Base-by-base conservation (phyloP, 1,139 yeast genomes). In the Yamadazyma atmosphaerica region DNA sequence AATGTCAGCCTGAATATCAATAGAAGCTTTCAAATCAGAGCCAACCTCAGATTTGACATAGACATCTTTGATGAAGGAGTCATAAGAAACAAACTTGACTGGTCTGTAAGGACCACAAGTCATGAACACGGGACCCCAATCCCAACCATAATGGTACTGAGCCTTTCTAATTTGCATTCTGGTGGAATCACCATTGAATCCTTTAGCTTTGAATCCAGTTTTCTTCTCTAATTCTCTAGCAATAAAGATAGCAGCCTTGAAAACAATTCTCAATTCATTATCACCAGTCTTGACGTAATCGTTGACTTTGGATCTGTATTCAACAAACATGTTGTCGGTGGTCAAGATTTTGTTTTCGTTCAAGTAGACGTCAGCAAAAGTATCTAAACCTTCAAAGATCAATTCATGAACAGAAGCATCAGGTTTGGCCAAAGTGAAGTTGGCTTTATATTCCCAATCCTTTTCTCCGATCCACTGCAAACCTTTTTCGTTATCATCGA, bases 101-200 rank as follows among this genome's bases (percentile, higher is more conserved):
- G 74, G 76, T 41, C 60, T 59, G 47, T 60, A 72, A 9, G 76
- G 75, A 4, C 80, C 80, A 51, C 75, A 69, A 12, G 74, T 64
- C 50, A 72, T 56, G 35, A 74, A 50, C 1, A 61, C 51, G 6
- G 79, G 81, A 9, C 80, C 80, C 81, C 81, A 76, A 51, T 76
- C 81, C 81, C 81, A 76, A 3, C 81, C 81, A 50, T 62, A 76
- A 43, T 75, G 79, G 47, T 74, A 75, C 49, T 74, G 81, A 0
- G 81, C 77, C 49, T 76, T 76, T 43, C 81, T 56, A 8, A 69
- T 65, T 40, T 71, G 65, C 32, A 70, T 54, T 31, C 81, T 55
- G 29, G 61, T 51, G 6, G 63, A 38, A 33, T 70, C 76, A 2
- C 77, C 78, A 47, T 68, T 72, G 49, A 59, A 61, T 43, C 69